Percentiles rank a stretch among this genome's conserved stretches.
These are phyloP conservation scores for Bipolaris sorokiniana DNA, from an alignment of 2,329 filamentous ascomycete genomes.

Conservation along the genomic window DNA sequence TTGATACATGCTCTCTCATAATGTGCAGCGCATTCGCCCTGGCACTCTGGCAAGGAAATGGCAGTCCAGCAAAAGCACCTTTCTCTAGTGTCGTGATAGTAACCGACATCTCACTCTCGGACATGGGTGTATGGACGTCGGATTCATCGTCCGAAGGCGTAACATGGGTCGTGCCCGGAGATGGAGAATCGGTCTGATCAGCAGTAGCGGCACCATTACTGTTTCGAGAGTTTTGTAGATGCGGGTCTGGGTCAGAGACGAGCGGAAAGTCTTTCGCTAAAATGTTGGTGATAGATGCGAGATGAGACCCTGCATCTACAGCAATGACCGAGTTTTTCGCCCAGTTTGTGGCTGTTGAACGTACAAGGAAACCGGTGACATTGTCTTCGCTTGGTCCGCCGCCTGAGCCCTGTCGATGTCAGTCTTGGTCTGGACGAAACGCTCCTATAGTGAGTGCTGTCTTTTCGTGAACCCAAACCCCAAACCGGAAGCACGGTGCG, in stretches of 20 bases:
- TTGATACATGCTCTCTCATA: conserved; percentile 78
- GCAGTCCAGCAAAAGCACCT: conserved; percentile 82
- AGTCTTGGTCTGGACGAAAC: conserved; percentile 8
- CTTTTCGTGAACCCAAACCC: neutral
- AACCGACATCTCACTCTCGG: conserved; percentile 31
- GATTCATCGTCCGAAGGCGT: conserved; percentile 40
- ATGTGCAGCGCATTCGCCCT: conserved; percentile 82
- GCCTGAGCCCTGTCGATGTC: conserved; percentile 72
- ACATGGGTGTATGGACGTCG: conserved; percentile 32
- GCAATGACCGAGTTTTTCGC: conserved; percentile 80
- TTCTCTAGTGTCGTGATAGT: conserved; percentile 62
- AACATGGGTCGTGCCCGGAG: conserved; percentile 32
- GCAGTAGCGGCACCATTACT: conserved; percentile 23
- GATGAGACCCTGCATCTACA: conserved; percentile 91
- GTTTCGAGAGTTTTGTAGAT: conserved; percentile 21
- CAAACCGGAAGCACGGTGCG: neutral
- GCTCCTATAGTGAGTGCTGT: neutral
- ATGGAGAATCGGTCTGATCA: conserved; percentile 29
- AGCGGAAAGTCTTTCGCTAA: conserved; percentile 65
- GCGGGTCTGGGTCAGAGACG: conserved; percentile 36
- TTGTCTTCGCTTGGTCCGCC: conserved; percentile 91
- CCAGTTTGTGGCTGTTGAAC: conserved; percentile 81
- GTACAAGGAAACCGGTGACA: conserved; percentile 86
- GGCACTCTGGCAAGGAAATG: conserved; percentile 69
- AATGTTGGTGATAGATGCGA: conserved; percentile 82